These are phyloP conservation scores for Hamamelis virginiana DNA, from an alignment of 164 flowering plant species.

Conservation along the genomic window DNA sequence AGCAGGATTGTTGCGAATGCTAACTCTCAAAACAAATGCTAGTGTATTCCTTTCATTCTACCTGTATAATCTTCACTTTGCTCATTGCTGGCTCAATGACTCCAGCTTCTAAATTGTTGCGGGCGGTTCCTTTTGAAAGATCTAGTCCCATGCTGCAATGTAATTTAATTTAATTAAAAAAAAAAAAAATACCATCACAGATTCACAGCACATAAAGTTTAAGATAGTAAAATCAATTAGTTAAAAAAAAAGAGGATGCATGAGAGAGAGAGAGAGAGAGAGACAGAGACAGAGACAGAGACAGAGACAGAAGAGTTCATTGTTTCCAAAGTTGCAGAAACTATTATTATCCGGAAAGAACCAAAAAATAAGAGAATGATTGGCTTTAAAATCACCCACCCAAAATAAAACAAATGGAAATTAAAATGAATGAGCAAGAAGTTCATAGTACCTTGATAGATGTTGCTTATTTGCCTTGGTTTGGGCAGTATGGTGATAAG, in stretches of 20 bases:
- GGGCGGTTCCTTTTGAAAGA: constrained; percentile 65
- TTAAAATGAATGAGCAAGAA: background rate
- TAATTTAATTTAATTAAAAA: background rate
- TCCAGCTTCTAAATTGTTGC: constrained; percentile 96
- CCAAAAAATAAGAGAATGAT: no score
- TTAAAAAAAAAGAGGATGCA: no score
- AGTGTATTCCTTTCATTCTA: constrained; percentile 12
- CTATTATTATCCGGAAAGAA: no score
- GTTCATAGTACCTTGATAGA: constrained; percentile 65
- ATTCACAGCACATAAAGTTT: no score
- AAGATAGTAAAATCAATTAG: no score
- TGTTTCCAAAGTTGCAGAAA: no score
- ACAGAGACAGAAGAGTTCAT: no score
- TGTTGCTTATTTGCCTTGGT: constrained; percentile 90
- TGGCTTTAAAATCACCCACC: no score
- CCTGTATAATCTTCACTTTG: constrained; percentile 99
- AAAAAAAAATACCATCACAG: no score
- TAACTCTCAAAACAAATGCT: background rate
- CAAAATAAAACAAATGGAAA: background rate
- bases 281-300: no score
- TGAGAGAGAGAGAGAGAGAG: no score
- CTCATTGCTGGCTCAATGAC: constrained; percentile 99
- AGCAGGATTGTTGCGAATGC: background rate
- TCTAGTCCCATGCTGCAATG: constrained; percentile 92
- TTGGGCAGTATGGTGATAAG: constrained; percentile 95